Percentiles rank a stretch among this genome's conserved stretches.
phyloP scores from a whole-genome alignment of 2,329 filamentous ascomycete species.

The Blastomyces gilchristii region DNA sequence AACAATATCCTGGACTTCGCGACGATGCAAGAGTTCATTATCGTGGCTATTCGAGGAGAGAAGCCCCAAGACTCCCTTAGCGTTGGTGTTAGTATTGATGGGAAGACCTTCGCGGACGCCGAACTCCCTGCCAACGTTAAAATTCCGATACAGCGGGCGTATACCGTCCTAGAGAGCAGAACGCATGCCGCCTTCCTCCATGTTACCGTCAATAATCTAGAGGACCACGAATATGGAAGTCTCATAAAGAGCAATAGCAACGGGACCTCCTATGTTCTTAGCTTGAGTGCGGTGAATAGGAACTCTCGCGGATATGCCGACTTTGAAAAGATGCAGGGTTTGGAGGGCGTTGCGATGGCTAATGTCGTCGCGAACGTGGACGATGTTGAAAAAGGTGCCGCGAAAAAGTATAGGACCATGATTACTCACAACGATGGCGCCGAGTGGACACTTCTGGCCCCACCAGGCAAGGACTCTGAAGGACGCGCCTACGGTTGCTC shows the following conservation, averaged over 20 bases:
- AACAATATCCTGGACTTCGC: constrained; percentile 74
- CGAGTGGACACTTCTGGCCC: constrained; percentile 66
- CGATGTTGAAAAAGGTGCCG: constrained; percentile 50
- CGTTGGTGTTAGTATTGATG: constrained; percentile 77
- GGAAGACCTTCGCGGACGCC: constrained; percentile 67
- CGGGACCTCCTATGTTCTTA: constrained; percentile 86
- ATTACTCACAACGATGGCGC: constrained; percentile 96
- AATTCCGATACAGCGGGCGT: constrained; percentile 66
- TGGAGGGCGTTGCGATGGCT: constrained; percentile 81
- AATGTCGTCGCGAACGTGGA: constrained; percentile 72
- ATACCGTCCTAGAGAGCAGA: constrained; percentile 89
- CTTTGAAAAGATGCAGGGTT: constrained; percentile 86
- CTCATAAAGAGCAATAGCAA: constrained; percentile 99
- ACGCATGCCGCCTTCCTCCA: constrained; percentile 92
- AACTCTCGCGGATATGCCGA: constrained; percentile 71
- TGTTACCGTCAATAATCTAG: constrained; percentile 62
- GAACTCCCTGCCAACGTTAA: constrained; percentile 79
- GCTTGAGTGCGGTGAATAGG: constrained; percentile 70
- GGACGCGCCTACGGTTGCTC: constrained; percentile 62
- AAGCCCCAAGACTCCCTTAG: constrained; percentile 55
- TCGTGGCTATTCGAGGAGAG: constrained; percentile 61
- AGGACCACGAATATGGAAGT: constrained; percentile 63
- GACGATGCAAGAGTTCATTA: constrained; percentile 92
- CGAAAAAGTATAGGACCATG: constrained; percentile 76
- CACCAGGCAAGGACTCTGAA: constrained; percentile 61